Evolutionary conservation across 768 basidiomycete species (phyloP).

Genomic region (Lyophyllum shimeji): DNA sequence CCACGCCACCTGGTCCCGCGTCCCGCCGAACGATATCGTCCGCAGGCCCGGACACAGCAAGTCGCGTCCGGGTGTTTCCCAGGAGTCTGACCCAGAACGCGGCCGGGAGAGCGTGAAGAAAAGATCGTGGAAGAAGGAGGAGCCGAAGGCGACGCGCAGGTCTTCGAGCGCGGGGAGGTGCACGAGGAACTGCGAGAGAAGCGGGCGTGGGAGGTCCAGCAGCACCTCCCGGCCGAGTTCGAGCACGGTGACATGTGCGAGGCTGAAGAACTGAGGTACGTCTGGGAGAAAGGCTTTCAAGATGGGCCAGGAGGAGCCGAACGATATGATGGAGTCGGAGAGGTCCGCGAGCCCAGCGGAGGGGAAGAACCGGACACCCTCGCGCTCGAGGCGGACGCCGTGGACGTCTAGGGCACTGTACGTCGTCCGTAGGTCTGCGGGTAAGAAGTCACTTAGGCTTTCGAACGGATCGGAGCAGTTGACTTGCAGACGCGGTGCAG

Average conservation of each 20-base stretch:
- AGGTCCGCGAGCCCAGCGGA: neutral
- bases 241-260: conserved; percentile 25
- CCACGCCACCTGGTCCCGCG: conserved; percentile 30
- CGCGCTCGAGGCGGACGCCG: conserved; percentile 8
- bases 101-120: neutral
- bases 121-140: too few relatives aligned
- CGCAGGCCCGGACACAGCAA: conserved; percentile 25
- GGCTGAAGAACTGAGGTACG: conserved; percentile 5
- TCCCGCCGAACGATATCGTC: conserved; percentile 30
- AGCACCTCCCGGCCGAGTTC: conserved; percentile 27
- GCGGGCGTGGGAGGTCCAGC: neutral
- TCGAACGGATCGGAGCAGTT: conserved; percentile 23
- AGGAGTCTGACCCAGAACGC: neutral
- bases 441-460: conserved; percentile 28
- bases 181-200: conserved; percentile 1
- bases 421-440: conserved; percentile 19
- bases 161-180: neutral
- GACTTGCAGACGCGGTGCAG: conserved; percentile 27
- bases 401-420: neutral
- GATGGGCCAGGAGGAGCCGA: conserved; percentile 1
- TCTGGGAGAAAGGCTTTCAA: neutral
- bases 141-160: neutral
- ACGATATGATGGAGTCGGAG: conserved; percentile 3
- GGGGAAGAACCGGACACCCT: conserved; percentile 1
- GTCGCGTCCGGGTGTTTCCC: neutral